phyloP scores from a whole-genome alignment of 805 yeast species.

The Candida easanensis region DNA sequence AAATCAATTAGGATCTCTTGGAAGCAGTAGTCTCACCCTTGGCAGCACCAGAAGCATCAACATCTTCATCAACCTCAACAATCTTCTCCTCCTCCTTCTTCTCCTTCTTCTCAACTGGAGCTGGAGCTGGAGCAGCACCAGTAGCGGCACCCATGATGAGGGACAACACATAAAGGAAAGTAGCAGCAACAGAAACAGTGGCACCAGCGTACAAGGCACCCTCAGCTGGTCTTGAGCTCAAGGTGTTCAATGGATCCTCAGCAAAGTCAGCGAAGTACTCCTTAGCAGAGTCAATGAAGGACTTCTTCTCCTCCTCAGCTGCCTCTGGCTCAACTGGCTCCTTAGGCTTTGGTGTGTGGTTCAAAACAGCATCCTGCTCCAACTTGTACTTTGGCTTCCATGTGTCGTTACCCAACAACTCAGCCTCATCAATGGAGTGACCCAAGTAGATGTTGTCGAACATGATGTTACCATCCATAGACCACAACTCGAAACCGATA shows the following conservation, averaged over 20 bases:
- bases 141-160: slow-evolving; percentile 23
- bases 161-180: slow-evolving; percentile 43
- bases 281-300: slow-evolving; percentile 28
- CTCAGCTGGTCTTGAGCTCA: slow-evolving; percentile 47
- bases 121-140: slow-evolving; percentile 22
- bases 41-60: slow-evolving; percentile 17
- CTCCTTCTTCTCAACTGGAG: slow-evolving; percentile 5
- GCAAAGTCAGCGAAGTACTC: slow-evolving; percentile 38
- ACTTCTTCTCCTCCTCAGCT: not conserved
- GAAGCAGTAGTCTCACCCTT: slow-evolving; percentile 18
- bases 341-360: slow-evolving; percentile 1
- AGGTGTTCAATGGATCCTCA: slow-evolving; percentile 42
- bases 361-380: slow-evolving; percentile 38
- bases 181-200: slow-evolving; percentile 38
- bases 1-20: slow-evolving; percentile 15
- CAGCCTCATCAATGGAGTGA: slow-evolving; percentile 82
- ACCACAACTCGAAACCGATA: slow-evolving; percentile 87
- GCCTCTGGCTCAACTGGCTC: slow-evolving; percentile 3
- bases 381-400: slow-evolving; percentile 52
- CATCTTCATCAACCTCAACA: not conserved
- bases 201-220: slow-evolving; percentile 45
- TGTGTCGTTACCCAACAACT: slow-evolving; percentile 74
- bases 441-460: slow-evolving; percentile 87
- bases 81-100: slow-evolving; percentile 16
- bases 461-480: slow-evolving; percentile 70